Evolutionary conservation across 768 basidiomycete species (phyloP).

Genomic region (Kockovaella imperatae): DNA sequence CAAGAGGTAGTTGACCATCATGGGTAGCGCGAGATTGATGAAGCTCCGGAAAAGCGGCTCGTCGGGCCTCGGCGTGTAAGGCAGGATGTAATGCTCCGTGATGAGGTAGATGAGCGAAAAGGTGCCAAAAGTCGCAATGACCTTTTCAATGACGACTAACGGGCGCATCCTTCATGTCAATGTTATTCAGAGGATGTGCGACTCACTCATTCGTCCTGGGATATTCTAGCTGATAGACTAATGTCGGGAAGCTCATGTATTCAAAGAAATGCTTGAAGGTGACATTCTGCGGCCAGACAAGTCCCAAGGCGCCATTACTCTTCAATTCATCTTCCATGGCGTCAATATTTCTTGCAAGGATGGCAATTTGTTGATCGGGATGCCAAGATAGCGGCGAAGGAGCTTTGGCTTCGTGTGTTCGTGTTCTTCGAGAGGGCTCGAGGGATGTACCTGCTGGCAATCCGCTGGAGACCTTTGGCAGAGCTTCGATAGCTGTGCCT

Average conservation of each 20-base stretch:
- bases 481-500: constrained; percentile 12
- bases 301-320: constrained; percentile 54
- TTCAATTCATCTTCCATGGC: constrained; percentile 70
- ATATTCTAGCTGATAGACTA: constrained; percentile 95
- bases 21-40: constrained; percentile 76
- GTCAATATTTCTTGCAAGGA: constrained; percentile 65
- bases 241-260: constrained; percentile 79
- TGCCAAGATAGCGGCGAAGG: constrained; percentile 55
- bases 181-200: not conserved
- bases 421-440: constrained; percentile 35
- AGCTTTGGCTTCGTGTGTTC: constrained; percentile 20
- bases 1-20: constrained; percentile 65
- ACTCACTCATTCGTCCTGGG: constrained; percentile 75
- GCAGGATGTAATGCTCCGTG: constrained; percentile 88
- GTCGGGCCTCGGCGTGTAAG: constrained; percentile 52
- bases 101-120: constrained; percentile 76
- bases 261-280: constrained; percentile 70
- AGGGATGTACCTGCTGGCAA: constrained; percentile 40
- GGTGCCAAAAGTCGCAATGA: constrained; percentile 85
- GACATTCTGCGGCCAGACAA: constrained; percentile 80
- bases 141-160: constrained; percentile 67
- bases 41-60: constrained; percentile 52
- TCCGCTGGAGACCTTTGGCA: constrained; percentile 20
- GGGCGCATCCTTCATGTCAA: constrained; percentile 49
- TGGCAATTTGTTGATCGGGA: constrained; percentile 57